Evolutionary conservation across 495 filamentous ascomycete genomes (phyloP), one percentile per base, ranked within the genome.

Genomic region (Parachaetomium inaequale): DNA sequence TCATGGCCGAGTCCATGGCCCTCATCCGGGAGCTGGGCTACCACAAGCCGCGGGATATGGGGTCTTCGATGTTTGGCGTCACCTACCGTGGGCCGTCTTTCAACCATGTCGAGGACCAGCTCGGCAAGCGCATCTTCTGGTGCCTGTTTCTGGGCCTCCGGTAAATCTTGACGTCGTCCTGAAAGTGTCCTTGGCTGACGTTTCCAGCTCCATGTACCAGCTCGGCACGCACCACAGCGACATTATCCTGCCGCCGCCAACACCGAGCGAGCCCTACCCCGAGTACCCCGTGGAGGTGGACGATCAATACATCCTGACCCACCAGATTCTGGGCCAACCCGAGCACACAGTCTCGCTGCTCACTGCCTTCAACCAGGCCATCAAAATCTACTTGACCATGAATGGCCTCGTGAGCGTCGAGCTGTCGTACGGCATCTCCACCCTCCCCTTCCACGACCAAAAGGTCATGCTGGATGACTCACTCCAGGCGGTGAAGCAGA

Each of bases 71-170:
- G 63, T 66, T 70, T 40, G 66, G 66, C 23, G 66, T 66, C 14
- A 71, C 68, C 28, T 69, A 70, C 60, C 59, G 70, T 34, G 66
- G 79, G 21, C 70, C 74, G 52, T 70, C 77, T 15, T 68, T 85
- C 32, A 86, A 92, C 70, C 79, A 89, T 53, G 86, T 95, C 55
- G 84, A 85, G 42, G 87, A 89, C 68, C 89, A 96, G 69, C 83
- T 93, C 46, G 85, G 87, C 17, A 85, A 87, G 59, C 84, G 92
- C 28, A 77, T 94, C 29, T 95, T 93, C 67, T 96, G 90, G 83
- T 82, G 85, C 23, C 79, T 88, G 64, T 81, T 93, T 51, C 82
- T 89, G 7, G 85, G 85, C 4, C 79, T 87, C 55, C 77, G 83
- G 75, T 84, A 76, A 36, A 67, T 79, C 19, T 49, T 28, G 45